Base-by-base conservation (phyloP, 441 rosid species). In the Biscutella auriculata region DNA sequence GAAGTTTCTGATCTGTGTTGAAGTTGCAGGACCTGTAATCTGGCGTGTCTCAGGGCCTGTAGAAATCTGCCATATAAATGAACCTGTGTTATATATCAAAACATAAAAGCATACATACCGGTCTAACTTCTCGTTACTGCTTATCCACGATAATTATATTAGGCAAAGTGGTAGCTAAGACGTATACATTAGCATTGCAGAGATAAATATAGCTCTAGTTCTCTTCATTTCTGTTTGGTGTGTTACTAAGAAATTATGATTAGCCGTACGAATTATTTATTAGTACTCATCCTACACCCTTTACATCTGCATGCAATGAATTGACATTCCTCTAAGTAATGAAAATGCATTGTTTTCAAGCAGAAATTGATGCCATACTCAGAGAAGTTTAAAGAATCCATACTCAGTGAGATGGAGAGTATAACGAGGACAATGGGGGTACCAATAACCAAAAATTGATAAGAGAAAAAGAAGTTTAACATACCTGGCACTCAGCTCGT, bases 1-100 rank as follows among this genome's bases (percentile, higher is more conserved):
- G 60, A 89, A 94, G 71, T 89, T 94, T 73, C 76, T 84, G 76
- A 84, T 58, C 65, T 94, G 97, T 30, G 95, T 88, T 37, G 84
- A 51, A 37, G 95, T 89, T 52, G 94, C 96, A 40, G 94, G 83
- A 60, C 81, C 95, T n/a, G 78, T 64, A 42, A 89, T 73, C 72
- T 89, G 95, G 29, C 97, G 96, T 12, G 94, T 91, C 77, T 94
- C 96, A 26, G 82, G 94, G 69, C 99, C 96, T 40, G 99, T 76
- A 34, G 97, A 94, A 67, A 94, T 90, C 97, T 87, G 93, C 42
- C 65, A 82, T 64, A 53, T 30, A 60, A 35, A 63, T 17, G 60
- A 23, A 65, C 44, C 33, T 35, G 15, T n/a, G 65, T 69, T 57
- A 62, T 30, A 49, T 29, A 23, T 53, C 29, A 36, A 17, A 51